Conservation (phyloP, 441 rosid species). For the Geranium incanum region DNA sequence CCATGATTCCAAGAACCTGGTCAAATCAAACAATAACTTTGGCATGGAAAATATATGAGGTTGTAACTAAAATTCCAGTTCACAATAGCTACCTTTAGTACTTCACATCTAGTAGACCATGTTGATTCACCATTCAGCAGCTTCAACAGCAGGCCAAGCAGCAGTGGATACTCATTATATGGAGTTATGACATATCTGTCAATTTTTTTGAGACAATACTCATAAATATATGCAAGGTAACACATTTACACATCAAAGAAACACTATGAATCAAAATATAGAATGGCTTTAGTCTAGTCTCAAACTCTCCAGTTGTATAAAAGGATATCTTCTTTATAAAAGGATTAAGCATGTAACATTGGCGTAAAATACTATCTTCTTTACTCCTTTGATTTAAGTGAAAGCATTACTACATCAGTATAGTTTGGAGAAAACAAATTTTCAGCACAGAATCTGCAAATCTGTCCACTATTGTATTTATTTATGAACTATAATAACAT, state of each 20-base stretch:
- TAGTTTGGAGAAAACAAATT: neutral
- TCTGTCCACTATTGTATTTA: neutral
- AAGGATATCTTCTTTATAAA: neutral
- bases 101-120: constrained; percentile 99
- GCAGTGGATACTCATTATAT: constrained; percentile 79
- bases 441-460: neutral
- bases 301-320: neutral
- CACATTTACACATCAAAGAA: neutral
- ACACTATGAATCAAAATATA: neutral
- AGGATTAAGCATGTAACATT: neutral
- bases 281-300: neutral
- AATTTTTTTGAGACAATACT: constrained; percentile 2
- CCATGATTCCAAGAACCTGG: constrained; percentile 98
- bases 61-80: constrained; percentile 16
- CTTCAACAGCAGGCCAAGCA: constrained; percentile 92
- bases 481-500: neutral
- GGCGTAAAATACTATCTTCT: neutral
- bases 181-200: constrained; percentile 94
- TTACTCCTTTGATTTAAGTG: neutral
- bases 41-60: constrained; percentile 19
- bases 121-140: constrained; percentile 89
- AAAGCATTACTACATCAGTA: neutral
- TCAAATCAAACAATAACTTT: constrained; percentile 19
- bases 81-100: constrained; percentile 64
- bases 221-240: constrained; percentile 17